A percentile compares a stretch with the other conserved stretches of the same genome.
Conservation (phyloP, 768 basidiomycete species). For the Pholiota microspora region DNA sequence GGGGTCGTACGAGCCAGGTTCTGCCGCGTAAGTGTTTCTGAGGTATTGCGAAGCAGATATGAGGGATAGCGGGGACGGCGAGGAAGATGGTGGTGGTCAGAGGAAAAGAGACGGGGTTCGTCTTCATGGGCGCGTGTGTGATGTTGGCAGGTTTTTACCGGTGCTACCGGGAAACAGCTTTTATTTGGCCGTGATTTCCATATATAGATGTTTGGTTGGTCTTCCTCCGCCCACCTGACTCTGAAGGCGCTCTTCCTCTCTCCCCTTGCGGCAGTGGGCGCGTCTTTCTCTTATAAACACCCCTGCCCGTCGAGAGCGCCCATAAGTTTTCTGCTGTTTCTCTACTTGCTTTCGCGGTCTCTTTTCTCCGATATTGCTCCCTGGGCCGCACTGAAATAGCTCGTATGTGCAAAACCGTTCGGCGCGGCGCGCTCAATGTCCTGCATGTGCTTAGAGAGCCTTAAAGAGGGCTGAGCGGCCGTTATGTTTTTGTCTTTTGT, state of each 20-base stretch:
- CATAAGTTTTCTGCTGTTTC: neutral
- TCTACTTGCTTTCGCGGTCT: neutral
- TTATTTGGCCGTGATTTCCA: constrained; percentile 16
- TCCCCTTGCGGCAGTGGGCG: constrained; percentile 15
- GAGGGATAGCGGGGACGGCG: neutral
- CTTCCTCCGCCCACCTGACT: constrained; percentile 11
- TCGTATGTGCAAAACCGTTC: neutral
- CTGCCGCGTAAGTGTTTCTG: neutral
- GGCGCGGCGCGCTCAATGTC: neutral
- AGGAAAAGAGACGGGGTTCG: constrained; percentile 19
- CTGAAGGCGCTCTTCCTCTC: constrained; percentile 2
- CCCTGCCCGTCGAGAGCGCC: constrained; percentile 1
- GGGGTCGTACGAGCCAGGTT: neutral
- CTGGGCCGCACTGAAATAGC: neutral
- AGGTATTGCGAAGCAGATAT: neutral
- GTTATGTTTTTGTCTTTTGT: neutral
- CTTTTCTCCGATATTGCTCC: neutral
- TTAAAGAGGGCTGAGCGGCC: neutral
- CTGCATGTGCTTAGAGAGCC: neutral
- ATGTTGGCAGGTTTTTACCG: constrained; percentile 37
- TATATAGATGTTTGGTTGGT: constrained; percentile 12
- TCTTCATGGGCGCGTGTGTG: constrained; percentile 29
- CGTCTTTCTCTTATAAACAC: constrained; percentile 3
- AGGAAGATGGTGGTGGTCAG: constrained; percentile 16
- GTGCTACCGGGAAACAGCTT: constrained; percentile 32